A percentile compares a stretch with the other conserved stretches of the same genome.
Conservation (phyloP, 495 filamentous ascomycete genomes). For the Penicillium canariense region DNA sequence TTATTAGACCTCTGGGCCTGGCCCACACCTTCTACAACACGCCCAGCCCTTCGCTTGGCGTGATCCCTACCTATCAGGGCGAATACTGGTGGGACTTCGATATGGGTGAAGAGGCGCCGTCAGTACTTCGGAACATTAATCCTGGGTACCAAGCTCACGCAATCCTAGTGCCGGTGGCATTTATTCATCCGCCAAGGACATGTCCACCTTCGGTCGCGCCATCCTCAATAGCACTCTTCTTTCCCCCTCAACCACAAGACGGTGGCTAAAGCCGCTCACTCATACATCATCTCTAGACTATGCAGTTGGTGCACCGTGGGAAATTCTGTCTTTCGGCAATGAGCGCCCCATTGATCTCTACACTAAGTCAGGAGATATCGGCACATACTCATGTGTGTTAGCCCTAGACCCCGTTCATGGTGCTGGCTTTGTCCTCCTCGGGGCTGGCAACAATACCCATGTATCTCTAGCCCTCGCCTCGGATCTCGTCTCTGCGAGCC, state of each 20-base stretch:
- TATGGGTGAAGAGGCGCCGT: constrained; percentile 47
- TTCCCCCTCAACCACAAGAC: constrained; percentile 40
- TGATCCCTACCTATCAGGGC: constrained; percentile 39
- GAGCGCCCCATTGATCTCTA: constrained; percentile 49
- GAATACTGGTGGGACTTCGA: constrained; percentile 34
- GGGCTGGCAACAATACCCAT: constrained; percentile 34
- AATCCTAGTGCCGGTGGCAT: constrained; percentile 51
- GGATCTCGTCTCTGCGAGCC: constrained; percentile 31
- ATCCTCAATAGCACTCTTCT: constrained; percentile 54
- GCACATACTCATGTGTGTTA: constrained; percentile 44
- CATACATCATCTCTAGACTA: constrained; percentile 47
- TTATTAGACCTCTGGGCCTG: constrained; percentile 43
- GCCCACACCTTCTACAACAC: constrained; percentile 30
- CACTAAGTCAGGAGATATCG: constrained; percentile 53
- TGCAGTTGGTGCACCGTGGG: constrained; percentile 57
- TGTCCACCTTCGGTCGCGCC: constrained; percentile 51
- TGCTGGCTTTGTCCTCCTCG: constrained; percentile 50
- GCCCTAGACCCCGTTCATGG: constrained; percentile 52
- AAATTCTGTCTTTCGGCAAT: constrained; percentile 34
- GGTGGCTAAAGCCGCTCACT: constrained; percentile 56
- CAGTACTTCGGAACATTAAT: constrained; percentile 13
- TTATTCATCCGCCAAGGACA: constrained; percentile 52
- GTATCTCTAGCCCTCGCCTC: constrained; percentile 12
- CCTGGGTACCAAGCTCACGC: constrained; percentile 2
- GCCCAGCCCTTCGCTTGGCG: constrained; percentile 25